Conservation (phyloP, 176 grass and related monocot genomes). For the Paspalum notatum region DNA sequence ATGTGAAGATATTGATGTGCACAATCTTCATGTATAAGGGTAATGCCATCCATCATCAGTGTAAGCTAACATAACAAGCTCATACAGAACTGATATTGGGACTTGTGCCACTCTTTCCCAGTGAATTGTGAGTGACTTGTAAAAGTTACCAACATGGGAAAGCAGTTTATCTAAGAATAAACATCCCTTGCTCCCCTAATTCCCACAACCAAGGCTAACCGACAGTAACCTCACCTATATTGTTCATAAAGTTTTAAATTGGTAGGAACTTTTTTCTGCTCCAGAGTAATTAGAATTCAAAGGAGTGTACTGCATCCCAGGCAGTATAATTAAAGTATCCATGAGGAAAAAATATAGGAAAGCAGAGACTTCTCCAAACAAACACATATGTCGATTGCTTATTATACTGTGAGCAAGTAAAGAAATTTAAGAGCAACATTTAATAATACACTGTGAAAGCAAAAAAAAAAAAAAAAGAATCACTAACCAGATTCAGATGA, state of each 20-base stretch:
- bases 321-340: background rate
- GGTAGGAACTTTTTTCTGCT: background rate
- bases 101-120: background rate
- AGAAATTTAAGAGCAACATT: background rate
- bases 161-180: background rate
- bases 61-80: background rate
- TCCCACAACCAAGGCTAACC: background rate
- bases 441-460: background rate
- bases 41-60: background rate
- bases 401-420: constrained; percentile 8
- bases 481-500: constrained; percentile 94
- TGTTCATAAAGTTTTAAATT: background rate
- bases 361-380: background rate
- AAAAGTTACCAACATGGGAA: background rate
- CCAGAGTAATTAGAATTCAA: background rate
- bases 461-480: constrained; percentile 6
- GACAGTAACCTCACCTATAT: background rate
- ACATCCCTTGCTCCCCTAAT: background rate
- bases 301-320: background rate
- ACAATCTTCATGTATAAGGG: background rate
- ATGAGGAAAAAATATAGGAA: too few relatives aligned
- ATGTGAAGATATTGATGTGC: background rate
- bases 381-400: background rate
- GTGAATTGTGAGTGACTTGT: background rate
- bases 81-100: background rate